Percentiles rank a stretch among this genome's conserved stretches.
phyloP scores from a whole-genome alignment of 2,329 filamentous ascomycete species.

The Claviceps cyperi region DNA sequence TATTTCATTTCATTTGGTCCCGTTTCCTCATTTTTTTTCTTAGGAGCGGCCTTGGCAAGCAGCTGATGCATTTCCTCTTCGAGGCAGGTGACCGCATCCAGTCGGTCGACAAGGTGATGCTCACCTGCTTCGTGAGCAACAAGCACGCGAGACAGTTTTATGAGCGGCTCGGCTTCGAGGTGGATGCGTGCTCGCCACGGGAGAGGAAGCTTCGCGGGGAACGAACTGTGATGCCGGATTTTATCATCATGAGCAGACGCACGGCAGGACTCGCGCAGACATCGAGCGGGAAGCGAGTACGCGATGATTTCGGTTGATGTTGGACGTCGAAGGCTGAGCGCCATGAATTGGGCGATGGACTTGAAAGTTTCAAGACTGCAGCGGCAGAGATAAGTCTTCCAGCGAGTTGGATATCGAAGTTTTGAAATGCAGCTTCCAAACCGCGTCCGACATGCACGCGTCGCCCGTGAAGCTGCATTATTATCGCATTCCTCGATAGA shows the following conservation, averaged over 20 bases:
- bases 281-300: not conserved
- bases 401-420: too few relatives aligned
- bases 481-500: too few relatives aligned
- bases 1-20: not conserved
- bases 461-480: too few relatives aligned
- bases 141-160: constrained; percentile 45
- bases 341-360: too few relatives aligned
- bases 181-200: constrained; percentile 40
- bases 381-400: too few relatives aligned
- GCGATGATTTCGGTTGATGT: too few relatives aligned
- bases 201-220: constrained; percentile 39
- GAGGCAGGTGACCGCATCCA: constrained; percentile 37
- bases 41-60: constrained; percentile 47
- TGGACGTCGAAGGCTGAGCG: not conserved
- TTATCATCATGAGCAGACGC: constrained; percentile 43
- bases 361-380: too few relatives aligned
- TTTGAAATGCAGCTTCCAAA: too few relatives aligned
- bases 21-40: not conserved
- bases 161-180: constrained; percentile 39
- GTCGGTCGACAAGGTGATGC: constrained; percentile 51
- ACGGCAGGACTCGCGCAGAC: constrained; percentile 10
- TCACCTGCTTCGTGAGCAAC: constrained; percentile 58
- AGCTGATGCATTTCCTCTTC: constrained; percentile 43
- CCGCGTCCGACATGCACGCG: too few relatives aligned
- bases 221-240: constrained; percentile 39